Percentiles rank a stretch among this genome's conserved stretches.
These are phyloP conservation scores for Malus domestica DNA, from an alignment of 306 rosid species.

Conservation along the genomic window DNA sequence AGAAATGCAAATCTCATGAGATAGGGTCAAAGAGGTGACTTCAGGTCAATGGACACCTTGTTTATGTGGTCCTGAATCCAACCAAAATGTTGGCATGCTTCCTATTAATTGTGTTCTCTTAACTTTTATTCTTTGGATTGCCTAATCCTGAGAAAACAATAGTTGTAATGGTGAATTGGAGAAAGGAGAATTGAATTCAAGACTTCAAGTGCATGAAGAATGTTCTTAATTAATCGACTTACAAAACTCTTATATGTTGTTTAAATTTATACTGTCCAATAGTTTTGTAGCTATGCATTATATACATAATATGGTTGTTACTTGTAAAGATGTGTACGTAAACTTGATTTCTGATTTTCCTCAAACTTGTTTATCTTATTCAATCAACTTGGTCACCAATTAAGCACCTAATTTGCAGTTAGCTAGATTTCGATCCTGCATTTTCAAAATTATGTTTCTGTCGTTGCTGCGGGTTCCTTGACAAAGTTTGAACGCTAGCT, in stretches of 20 bases:
- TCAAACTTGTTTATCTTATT: neutral
- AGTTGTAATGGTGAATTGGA: too few relatives aligned
- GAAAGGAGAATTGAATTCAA: too few relatives aligned
- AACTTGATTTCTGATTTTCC: neutral
- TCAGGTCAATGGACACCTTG: conserved; percentile 19
- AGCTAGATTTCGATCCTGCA: neutral
- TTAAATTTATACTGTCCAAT: too few relatives aligned
- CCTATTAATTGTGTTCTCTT: neutral
- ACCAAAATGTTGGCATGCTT: neutral
- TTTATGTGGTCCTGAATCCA: conserved; percentile 13
- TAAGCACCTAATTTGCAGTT: neutral
- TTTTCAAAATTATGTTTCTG: neutral
- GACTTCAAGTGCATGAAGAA: too few relatives aligned
- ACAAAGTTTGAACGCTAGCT: neutral
- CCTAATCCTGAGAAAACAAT: neutral
- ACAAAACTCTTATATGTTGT: too few relatives aligned
- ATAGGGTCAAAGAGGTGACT: conserved; percentile 25
- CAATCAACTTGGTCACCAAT: neutral
- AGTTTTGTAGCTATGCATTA: too few relatives aligned
- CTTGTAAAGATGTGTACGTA: neutral
- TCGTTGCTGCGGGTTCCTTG: neutral
- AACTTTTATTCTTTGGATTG: neutral
- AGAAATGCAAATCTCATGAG: neutral
- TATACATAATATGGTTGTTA: neutral
- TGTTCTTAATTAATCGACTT: too few relatives aligned